A percentile compares a stretch with the other conserved stretches of the same genome.
These are phyloP conservation scores for Entoloma clypeatum DNA, from an alignment of 1,284 basidiomycete genomes.

Conservation along the genomic window DNA sequence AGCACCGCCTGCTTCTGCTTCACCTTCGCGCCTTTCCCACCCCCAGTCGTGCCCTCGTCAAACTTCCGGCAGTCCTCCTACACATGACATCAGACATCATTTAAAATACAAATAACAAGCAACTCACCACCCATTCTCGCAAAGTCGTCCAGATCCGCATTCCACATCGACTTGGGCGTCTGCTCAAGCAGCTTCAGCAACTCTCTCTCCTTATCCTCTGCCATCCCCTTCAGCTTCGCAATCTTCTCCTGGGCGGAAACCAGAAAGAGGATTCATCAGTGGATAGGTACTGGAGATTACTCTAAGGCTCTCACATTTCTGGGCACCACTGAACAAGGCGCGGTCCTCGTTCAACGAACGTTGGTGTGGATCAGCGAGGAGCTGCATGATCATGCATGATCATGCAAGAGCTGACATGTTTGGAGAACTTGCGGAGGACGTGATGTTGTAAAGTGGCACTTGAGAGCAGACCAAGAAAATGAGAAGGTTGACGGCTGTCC, in stretches of 20 bases:
- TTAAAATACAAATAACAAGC: not conserved
- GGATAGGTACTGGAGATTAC: conserved; percentile 1
- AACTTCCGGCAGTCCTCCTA: conserved; percentile 11
- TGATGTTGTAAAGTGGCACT: conserved; percentile 96
- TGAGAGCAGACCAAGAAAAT: conserved; percentile 98
- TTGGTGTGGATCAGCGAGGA: conserved; percentile 95
- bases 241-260: conserved; percentile 97
- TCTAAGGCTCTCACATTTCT: conserved; percentile 83
- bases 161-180: conserved; percentile 87
- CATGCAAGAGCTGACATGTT: conserved; percentile 96
- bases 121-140: conserved; percentile 80
- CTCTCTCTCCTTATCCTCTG: conserved; percentile 81
- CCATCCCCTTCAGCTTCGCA: conserved; percentile 79
- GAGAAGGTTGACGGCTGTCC: conserved; percentile 95
- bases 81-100: not conserved
- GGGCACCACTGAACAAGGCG: conserved; percentile 92
- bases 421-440: conserved; percentile 98
- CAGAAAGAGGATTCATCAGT: conserved; percentile 37
- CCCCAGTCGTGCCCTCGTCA: conserved; percentile 51
- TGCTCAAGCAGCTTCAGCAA: conserved; percentile 77
- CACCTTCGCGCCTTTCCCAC: conserved; percentile 58
- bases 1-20: conserved; percentile 78
- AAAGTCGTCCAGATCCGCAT: conserved; percentile 85
- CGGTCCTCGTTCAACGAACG: conserved; percentile 97
- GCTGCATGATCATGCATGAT: conserved; percentile 99